phyloP scores from a whole-genome alignment of 1,284 basidiomycete genomes.

The Ustilago trichophora region DNA sequence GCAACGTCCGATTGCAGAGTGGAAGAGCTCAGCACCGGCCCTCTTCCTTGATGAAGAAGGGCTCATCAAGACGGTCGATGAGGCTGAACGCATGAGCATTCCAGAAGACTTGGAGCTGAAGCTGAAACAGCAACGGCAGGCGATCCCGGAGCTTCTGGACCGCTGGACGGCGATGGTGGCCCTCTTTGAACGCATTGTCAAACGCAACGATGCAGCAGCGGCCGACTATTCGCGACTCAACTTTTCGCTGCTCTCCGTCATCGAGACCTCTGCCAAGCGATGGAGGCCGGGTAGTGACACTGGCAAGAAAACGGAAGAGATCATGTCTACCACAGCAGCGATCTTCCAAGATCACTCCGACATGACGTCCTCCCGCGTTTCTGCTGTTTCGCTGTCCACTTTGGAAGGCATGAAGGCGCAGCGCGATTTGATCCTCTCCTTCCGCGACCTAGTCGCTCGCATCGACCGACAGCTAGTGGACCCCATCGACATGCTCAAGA shows the following conservation, averaged over 20 bases:
- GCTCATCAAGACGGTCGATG: conserved; percentile 34
- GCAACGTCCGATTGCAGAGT: conserved; percentile 25
- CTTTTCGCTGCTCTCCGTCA: conserved; percentile 39
- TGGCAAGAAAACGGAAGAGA: conserved; percentile 31
- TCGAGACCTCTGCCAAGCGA: conserved; percentile 30
- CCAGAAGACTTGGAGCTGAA: conserved; percentile 45
- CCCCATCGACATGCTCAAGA: conserved; percentile 41
- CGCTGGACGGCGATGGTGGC: conserved; percentile 45
- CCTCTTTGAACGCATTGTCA: conserved; percentile 43
- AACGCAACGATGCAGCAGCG: conserved; percentile 45
- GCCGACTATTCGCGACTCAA: conserved; percentile 47
- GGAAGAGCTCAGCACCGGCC: conserved; percentile 38
- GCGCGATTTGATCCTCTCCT: conserved; percentile 46
- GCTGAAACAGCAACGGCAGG: conserved; percentile 38
- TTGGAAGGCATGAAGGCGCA: conserved; percentile 43
- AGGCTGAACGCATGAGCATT: conserved; percentile 43
- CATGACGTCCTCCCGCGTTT: conserved; percentile 25
- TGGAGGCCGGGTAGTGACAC: conserved; percentile 45
- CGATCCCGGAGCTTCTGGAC: conserved; percentile 39
- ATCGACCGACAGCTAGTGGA: conserved; percentile 43
- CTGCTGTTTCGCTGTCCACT: conserved; percentile 23
- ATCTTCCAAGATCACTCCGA: conserved; percentile 40
- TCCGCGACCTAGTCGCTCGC: conserved; percentile 39
- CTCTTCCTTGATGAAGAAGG: conserved; percentile 46
- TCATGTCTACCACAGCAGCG: conserved; percentile 19